A percentile compares a stretch with the other conserved stretches of the same genome.
These are phyloP conservation scores for Xerocomellus chrysenteron DNA, from an alignment of 768 basidiomycete genomes.

Conservation along the genomic window DNA sequence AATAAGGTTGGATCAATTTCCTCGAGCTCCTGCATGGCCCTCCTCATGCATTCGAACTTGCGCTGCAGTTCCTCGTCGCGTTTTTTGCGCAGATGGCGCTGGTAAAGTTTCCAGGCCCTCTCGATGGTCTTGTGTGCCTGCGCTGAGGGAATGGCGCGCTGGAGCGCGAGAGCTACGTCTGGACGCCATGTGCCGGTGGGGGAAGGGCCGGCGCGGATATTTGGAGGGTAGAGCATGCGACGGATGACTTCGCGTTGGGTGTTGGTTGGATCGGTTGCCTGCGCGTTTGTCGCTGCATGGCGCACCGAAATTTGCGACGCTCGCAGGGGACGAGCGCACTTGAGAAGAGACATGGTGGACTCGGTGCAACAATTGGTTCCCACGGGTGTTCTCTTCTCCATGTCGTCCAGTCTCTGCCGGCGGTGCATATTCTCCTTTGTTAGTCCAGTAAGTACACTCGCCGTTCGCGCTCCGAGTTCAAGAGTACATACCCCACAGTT, in stretches of 20 bases:
- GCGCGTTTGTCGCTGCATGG: constrained; percentile 38
- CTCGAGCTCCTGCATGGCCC: constrained; percentile 81
- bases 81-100: constrained; percentile 68
- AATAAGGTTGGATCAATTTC: constrained; percentile 51
- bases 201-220: constrained; percentile 64
- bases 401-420: constrained; percentile 27
- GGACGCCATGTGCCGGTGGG: constrained; percentile 85
- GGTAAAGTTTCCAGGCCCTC: constrained; percentile 84
- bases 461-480: neutral
- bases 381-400: constrained; percentile 20
- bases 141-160: constrained; percentile 80
- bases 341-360: constrained; percentile 41
- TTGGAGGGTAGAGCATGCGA: constrained; percentile 76
- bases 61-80: constrained; percentile 66
- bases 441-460: constrained; percentile 15
- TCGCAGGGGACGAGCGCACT: constrained; percentile 19
- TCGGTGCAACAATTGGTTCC: constrained; percentile 13
- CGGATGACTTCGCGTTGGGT: constrained; percentile 73
- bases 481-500: constrained; percentile 31
- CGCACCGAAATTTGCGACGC: constrained; percentile 38
- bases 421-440: constrained; percentile 20
- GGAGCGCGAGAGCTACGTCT: constrained; percentile 72
- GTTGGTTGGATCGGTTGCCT: constrained; percentile 39
- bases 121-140: constrained; percentile 93
- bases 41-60: constrained; percentile 80